Percentiles rank a stretch among this genome's conserved stretches.
Evolutionary conservation across 352 stramenopile genomes (phyloP).

Genomic region (Thraustochytrium striatum): DNA sequence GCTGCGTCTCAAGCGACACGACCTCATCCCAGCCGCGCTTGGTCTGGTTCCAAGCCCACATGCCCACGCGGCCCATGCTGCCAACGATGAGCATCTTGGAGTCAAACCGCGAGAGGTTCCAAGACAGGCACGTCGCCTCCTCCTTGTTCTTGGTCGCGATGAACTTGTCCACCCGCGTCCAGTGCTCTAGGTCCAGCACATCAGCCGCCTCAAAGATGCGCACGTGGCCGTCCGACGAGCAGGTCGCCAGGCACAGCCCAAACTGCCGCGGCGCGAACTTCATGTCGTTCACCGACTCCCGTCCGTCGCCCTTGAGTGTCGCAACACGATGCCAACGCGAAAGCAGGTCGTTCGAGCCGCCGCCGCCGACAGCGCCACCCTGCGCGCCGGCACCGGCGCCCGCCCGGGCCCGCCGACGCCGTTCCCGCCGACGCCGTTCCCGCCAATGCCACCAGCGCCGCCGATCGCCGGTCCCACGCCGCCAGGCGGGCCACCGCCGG

Average conservation of each 20-base stretch:
- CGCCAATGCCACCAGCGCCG: too few species aligned
- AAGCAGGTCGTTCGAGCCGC: too few species aligned
- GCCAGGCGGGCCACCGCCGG: too few species aligned
- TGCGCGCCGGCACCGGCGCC: constrained; percentile 36
- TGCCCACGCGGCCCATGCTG: constrained; percentile 55
- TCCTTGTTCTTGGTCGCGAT: constrained; percentile 46
- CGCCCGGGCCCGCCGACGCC: too few species aligned
- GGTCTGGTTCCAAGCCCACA: constrained; percentile 81
- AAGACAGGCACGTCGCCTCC: constrained; percentile 71
- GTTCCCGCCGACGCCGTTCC: too few species aligned
- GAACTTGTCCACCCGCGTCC: constrained; percentile 71
- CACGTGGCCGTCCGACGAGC: constrained; percentile 86
- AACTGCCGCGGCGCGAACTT: constrained; percentile 89
- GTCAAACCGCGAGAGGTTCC: constrained; percentile 89
- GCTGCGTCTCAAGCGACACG: constrained; percentile 71
- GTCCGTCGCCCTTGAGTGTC: constrained; percentile 70
- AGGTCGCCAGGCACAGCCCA: constrained; percentile 83
- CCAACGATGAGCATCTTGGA: constrained; percentile 88
- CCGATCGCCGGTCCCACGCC: too few species aligned
- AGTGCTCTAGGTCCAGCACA: constrained; percentile 90
- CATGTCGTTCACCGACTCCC: constrained; percentile 86
- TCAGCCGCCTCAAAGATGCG: constrained; percentile 91
- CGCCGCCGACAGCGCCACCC: neutral
- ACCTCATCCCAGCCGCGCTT: constrained; percentile 76
- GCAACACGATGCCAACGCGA: neutral